Conservation (phyloP, 2,329 filamentous ascomycete species). For the Exophiala oligosperma region DNA sequence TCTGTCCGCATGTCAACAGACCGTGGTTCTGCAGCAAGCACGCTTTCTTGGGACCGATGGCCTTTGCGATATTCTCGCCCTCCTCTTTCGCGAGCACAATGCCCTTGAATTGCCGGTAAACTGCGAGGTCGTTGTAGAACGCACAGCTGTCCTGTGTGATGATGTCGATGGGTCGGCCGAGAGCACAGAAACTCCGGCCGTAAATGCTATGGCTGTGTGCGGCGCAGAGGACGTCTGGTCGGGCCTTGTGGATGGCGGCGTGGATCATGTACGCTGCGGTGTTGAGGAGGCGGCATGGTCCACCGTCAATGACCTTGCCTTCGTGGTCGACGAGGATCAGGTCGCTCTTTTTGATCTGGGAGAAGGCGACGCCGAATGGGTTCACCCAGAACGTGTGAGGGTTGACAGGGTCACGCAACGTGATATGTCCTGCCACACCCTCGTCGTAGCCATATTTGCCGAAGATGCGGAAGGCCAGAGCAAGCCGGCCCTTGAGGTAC, state of each 20-base stretch:
- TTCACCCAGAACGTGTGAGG: slow-evolving; percentile 53
- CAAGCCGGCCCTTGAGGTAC: slow-evolving; percentile 45
- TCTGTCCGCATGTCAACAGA: slow-evolving; percentile 41
- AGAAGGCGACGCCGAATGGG: slow-evolving; percentile 25
- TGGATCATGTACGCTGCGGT: slow-evolving; percentile 61
- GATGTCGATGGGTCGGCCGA: slow-evolving; percentile 60
- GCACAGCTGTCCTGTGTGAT: slow-evolving; percentile 59
- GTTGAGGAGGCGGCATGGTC: slow-evolving; percentile 41
- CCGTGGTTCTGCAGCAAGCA: slow-evolving; percentile 45
- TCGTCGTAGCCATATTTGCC: slow-evolving; percentile 59
- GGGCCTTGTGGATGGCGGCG: slow-evolving; percentile 58
- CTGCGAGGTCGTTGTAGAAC: slow-evolving; percentile 48
- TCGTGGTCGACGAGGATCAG: slow-evolving; percentile 42
- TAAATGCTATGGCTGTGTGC: slow-evolving; percentile 61
- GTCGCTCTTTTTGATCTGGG: slow-evolving; percentile 41
- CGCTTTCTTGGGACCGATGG: slow-evolving; percentile 42
- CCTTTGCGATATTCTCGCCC: slow-evolving; percentile 39
- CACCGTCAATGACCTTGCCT: slow-evolving; percentile 42
- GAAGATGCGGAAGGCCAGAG: slow-evolving; percentile 59
- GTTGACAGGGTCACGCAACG: slow-evolving; percentile 55
- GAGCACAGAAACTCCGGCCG: slow-evolving; percentile 62
- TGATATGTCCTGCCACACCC: slow-evolving; percentile 62
- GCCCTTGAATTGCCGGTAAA: slow-evolving; percentile 41
- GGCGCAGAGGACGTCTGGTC: slow-evolving; percentile 59
- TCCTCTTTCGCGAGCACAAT: slow-evolving; percentile 43